phyloP scores from a whole-genome alignment of 208 protist genomes.

The Spongospora subterranea region DNA sequence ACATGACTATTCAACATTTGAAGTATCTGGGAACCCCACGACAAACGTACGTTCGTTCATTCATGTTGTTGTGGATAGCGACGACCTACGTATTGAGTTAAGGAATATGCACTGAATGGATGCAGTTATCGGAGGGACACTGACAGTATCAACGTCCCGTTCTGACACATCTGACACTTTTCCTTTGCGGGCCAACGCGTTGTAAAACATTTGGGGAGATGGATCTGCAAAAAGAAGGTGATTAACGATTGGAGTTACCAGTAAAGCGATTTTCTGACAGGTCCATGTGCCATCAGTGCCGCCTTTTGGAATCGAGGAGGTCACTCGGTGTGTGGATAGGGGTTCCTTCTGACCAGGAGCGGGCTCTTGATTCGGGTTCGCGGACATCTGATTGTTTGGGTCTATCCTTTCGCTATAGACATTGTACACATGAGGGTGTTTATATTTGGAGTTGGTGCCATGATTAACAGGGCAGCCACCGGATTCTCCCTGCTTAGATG shows the following conservation, averaged over 20 bases:
- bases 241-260: not conserved
- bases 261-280: not conserved
- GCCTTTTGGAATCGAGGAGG: slow-evolving; percentile 56
- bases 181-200: slow-evolving; percentile 73
- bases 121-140: slow-evolving; percentile 10
- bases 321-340: slow-evolving; percentile 55
- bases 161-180: slow-evolving; percentile 66
- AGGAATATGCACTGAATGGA: not conserved
- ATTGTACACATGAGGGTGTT: slow-evolving; percentile 43
- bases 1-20: not conserved
- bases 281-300: not conserved
- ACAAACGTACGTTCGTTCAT: slow-evolving; percentile 65
- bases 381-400: slow-evolving; percentile 57
- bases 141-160: slow-evolving; percentile 66
- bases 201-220: slow-evolving; percentile 75
- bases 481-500: too few relatives aligned
- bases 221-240: slow-evolving; percentile 69
- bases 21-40: not conserved
- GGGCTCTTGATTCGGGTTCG: slow-evolving; percentile 60
- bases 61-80: slow-evolving; percentile 75
- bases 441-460: not conserved
- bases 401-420: slow-evolving; percentile 34
- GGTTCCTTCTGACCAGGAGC: slow-evolving; percentile 55
- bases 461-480: slow-evolving; percentile 10
- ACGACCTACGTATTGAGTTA: slow-evolving; percentile 62